phyloP scores from a whole-genome alignment of 1,139 yeast species.

The Pichia cactophila region DNA sequence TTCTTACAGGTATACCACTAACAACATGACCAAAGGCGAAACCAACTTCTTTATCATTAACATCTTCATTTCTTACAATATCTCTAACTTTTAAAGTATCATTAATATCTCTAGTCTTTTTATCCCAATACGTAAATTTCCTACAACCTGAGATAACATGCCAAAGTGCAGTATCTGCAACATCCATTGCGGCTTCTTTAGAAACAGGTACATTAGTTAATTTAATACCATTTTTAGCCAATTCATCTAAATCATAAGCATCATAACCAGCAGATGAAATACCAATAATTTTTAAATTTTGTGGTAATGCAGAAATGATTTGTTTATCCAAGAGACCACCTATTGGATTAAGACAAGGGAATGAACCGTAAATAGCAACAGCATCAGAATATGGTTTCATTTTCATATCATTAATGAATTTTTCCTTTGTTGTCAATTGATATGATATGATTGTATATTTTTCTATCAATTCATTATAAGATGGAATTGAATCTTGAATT shows the following conservation, averaged over 20 bases:
- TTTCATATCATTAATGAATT: constrained; percentile 33
- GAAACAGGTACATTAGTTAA: constrained; percentile 60
- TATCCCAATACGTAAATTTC: constrained; percentile 45
- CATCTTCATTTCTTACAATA: constrained; percentile 5
- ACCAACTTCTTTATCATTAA: constrained; percentile 13
- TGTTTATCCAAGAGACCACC: constrained; percentile 42
- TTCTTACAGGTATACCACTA: constrained; percentile 31
- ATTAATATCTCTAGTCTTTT: constrained; percentile 26
- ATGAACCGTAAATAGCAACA: constrained; percentile 57
- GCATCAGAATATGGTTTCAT: constrained; percentile 31
- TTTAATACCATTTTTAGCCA: constrained; percentile 39
- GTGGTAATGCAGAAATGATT: constrained; percentile 45
- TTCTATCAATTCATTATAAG: constrained; percentile 32
- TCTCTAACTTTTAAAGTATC: constrained; percentile 15
- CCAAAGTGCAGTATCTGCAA: constrained; percentile 68
- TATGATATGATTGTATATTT: constrained; percentile 40
- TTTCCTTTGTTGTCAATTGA: constrained; percentile 34
- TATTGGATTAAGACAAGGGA: constrained; percentile 44
- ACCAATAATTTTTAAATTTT: constrained; percentile 44
- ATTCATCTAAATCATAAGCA: constrained; percentile 41
- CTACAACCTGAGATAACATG: constrained; percentile 57
- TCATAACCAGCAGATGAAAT: constrained; percentile 71
- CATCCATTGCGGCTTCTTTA: constrained; percentile 51
- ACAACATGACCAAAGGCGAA: constrained; percentile 35
- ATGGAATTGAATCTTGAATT: constrained; percentile 33